These are phyloP conservation scores for Myriosclerotinia duriaeana DNA, from an alignment of 2,329 filamentous ascomycete genomes.

Conservation along the genomic window DNA sequence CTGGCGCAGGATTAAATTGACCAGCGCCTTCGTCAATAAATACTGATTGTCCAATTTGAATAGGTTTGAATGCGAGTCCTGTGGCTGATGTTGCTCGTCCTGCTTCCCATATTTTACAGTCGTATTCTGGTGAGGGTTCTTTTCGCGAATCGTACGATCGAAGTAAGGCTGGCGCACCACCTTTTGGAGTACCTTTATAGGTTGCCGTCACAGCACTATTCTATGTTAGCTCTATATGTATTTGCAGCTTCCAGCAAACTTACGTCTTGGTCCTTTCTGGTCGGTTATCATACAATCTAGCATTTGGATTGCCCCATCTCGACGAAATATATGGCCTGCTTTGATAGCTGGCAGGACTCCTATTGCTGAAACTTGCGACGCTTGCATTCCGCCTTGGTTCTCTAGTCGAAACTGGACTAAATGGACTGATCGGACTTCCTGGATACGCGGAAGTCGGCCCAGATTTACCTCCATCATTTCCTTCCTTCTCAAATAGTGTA, in stretches of 20 bases:
- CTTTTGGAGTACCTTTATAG: constrained; percentile 76
- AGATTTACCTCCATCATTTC: constrained; percentile 62
- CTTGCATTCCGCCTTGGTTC: constrained; percentile 66
- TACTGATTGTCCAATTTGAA: constrained; percentile 86
- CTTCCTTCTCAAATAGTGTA: constrained; percentile 76
- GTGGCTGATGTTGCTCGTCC: constrained; percentile 92
- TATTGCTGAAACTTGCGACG: constrained; percentile 75
- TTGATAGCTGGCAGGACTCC: constrained; percentile 58
- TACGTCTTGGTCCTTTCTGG: constrained; percentile 89
- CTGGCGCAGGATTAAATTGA: constrained; percentile 85
- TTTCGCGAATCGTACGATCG: constrained; percentile 94
- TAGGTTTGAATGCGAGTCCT: constrained; percentile 91
- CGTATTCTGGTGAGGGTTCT: constrained; percentile 85
- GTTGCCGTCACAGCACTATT: constrained; percentile 82
- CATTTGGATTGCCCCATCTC: constrained; percentile 78
- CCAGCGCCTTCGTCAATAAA: constrained; percentile 93
- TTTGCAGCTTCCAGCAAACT: constrained; percentile 43
- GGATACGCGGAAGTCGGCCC: constrained; percentile 24
- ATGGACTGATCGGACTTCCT: constrained; percentile 46
- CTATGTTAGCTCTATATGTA: constrained; percentile 28
- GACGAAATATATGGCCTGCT: constrained; percentile 52
- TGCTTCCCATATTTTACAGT: constrained; percentile 96
- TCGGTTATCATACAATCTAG: constrained; percentile 80
- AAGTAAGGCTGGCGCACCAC: constrained; percentile 68
- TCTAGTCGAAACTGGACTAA: constrained; percentile 39